Evolutionary conservation across 2,329 filamentous ascomycete species (phyloP).

Genomic region (Neofusicoccum laricinum): DNA sequence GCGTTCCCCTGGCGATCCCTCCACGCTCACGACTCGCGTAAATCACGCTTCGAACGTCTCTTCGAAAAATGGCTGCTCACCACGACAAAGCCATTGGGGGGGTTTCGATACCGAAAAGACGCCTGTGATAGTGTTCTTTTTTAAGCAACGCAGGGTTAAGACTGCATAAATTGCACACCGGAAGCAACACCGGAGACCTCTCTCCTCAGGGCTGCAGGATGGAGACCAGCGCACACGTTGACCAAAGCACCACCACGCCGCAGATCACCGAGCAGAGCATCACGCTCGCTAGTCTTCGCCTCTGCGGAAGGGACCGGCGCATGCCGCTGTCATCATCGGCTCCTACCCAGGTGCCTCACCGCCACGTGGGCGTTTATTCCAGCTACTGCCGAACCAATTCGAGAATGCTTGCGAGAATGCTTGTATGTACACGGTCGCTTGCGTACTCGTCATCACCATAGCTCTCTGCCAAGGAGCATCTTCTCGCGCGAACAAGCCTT

Average conservation of each 20-base stretch:
- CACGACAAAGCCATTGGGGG: background rate
- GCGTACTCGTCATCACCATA: background rate
- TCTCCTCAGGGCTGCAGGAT: no score
- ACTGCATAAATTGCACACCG: no score
- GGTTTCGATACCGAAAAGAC: no score
- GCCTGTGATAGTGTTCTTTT: no score
- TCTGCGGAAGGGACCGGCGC: background rate
- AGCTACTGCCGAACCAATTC: no score
- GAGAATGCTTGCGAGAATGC: background rate
- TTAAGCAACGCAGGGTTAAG: no score
- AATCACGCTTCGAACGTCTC: background rate
- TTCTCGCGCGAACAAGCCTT: background rate
- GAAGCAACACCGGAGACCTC: no score
- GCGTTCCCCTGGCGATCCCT: conserved; percentile 1
- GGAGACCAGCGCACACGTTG: background rate
- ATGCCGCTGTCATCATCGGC: background rate
- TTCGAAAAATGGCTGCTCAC: background rate
- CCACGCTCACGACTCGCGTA: background rate
- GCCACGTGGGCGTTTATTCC: background rate
- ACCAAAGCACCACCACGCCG: background rate
- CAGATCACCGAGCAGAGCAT: background rate
- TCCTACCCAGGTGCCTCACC: background rate
- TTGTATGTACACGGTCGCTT: background rate
- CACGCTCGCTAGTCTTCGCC: background rate
- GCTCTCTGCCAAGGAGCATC: background rate